Conservation (phyloP, 495 filamentous ascomycete species). For the Neurospora sp. region DNA sequence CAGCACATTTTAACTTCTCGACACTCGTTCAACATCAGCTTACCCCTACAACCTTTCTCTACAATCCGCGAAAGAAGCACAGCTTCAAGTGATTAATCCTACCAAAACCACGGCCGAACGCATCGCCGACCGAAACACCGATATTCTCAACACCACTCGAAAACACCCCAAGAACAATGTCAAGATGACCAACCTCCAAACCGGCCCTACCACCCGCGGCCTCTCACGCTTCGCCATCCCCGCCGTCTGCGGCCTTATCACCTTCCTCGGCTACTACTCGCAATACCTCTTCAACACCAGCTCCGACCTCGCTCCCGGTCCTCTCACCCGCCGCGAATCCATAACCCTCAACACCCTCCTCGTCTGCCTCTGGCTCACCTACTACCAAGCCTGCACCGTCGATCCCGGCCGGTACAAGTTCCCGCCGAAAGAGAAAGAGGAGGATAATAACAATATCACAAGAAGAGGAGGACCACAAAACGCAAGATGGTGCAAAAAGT, state of each 20-base stretch:
- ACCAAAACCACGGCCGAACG: not conserved
- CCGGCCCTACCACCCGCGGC: constrained; percentile 18
- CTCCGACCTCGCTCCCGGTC: constrained; percentile 52
- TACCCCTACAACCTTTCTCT: not conserved
- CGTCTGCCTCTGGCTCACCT: constrained; percentile 65
- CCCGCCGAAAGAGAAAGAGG: constrained; percentile 12
- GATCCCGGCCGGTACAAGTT: constrained; percentile 57
- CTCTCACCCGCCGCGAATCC: constrained; percentile 49
- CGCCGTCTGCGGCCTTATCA: constrained; percentile 55
- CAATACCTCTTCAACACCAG: constrained; percentile 64
- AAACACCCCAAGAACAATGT: not conserved
- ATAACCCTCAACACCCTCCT: constrained; percentile 68
- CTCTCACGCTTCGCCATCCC: constrained; percentile 51
- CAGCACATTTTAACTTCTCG: not conserved
- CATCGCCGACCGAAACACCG: not conserved
- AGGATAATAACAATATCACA: not conserved
- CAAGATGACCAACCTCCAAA: constrained; percentile 14
- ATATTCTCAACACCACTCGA: not conserved
- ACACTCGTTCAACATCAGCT: not conserved
- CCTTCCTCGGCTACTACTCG: constrained; percentile 72
- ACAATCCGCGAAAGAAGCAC: not conserved
- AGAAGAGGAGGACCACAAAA: not conserved
- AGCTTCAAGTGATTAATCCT: not conserved
- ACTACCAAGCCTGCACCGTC: constrained; percentile 63
- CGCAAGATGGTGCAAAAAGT: constrained; percentile 72